Conservation (phyloP, 192 early-diverging fungal species). For the Spizellomyces sp. region DNA sequence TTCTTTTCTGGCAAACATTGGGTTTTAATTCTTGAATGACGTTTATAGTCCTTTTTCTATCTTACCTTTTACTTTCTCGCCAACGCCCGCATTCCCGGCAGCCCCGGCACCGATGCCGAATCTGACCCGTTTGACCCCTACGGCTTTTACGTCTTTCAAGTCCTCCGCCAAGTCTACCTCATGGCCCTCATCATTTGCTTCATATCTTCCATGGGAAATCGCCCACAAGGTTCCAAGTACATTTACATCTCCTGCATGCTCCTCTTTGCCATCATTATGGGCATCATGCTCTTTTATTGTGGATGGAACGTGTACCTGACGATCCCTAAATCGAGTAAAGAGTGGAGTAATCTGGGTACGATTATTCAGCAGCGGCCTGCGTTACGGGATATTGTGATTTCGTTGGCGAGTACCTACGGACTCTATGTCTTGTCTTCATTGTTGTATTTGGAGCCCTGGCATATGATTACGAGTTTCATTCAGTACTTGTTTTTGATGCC, state of each 20-base stretch:
- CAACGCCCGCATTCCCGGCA: constrained; percentile 16
- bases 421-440: constrained; percentile 81
- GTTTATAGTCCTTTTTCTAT: constrained; percentile 82
- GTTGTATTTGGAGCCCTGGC: constrained; percentile 85
- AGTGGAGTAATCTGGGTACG: constrained; percentile 23
- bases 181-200: constrained; percentile 79
- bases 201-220: constrained; percentile 91
- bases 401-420: constrained; percentile 78
- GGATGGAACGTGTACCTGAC: constrained; percentile 54
- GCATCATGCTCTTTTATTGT: constrained; percentile 77
- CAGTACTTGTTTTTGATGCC: constrained; percentile 89
- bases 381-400: constrained; percentile 81
- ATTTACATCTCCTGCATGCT: constrained; percentile 75
- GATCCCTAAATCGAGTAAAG: constrained; percentile 26
- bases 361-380: constrained; percentile 33
- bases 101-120: constrained; percentile 31
- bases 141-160: constrained; percentile 63
- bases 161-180: constrained; percentile 78
- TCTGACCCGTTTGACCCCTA: constrained; percentile 58
- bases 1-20: too few species aligned
- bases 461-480: constrained; percentile 87
- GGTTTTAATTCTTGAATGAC: too few species aligned
- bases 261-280: constrained; percentile 87
- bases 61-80: constrained; percentile 86
- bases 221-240: constrained; percentile 87